Base-by-base conservation (phyloP, 2,329 filamentous ascomycete genomes). In the Aureobasidium sp. region DNA sequence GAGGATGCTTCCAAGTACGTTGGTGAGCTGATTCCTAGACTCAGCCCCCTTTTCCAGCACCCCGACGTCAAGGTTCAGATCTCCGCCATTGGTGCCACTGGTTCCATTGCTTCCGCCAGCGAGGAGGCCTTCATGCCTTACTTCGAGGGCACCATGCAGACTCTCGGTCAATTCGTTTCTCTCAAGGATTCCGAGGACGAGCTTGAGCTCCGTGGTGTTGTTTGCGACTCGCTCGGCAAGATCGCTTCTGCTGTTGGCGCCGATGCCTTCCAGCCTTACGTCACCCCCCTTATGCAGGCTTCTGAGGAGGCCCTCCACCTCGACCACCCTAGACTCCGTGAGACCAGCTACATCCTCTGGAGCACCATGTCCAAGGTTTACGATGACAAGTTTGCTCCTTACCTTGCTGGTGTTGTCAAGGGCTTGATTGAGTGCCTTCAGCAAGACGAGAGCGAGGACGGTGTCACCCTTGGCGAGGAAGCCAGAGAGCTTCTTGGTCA, bases 331-430 rank as follows among this genome's bases (percentile, higher is more conserved):
- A 85, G 92, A 62, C 85, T 97, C 57, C 90, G 91, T 75, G 94
- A 99, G 80, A 97, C 91, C 65, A 96, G 91, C 73, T 99, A 96
- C 78, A 95, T 97, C 65, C 83, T 99, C 61, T 99, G 94, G 93
- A 91, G 90, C 67, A 91, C 90, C 44, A 86, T 99, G 72, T 89
- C 93, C 65, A 95, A 95, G 79, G 91, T 97, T 10, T 97, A 97
- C 76, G 87, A 88, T 70, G 88, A 90, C 71, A 82, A 91, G 61
- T 93, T 95, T 65, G 84, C 85, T 62, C 86, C 89, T 63, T 94
- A 91, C 78, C 82, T 94, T 7, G 80, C 84, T 0, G 89, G 88
- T 56, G 89, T 91, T 56, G 88, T 93, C 74, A 86, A 88, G 73
- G 87, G 87, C 60, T 83, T 97, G 27, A 88, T 94, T 67, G 86